Percentiles rank a stretch among this genome's conserved stretches.
Conservation (phyloP, 495 filamentous ascomycete genomes). For the Aspergillus sclerotioniger region DNA sequence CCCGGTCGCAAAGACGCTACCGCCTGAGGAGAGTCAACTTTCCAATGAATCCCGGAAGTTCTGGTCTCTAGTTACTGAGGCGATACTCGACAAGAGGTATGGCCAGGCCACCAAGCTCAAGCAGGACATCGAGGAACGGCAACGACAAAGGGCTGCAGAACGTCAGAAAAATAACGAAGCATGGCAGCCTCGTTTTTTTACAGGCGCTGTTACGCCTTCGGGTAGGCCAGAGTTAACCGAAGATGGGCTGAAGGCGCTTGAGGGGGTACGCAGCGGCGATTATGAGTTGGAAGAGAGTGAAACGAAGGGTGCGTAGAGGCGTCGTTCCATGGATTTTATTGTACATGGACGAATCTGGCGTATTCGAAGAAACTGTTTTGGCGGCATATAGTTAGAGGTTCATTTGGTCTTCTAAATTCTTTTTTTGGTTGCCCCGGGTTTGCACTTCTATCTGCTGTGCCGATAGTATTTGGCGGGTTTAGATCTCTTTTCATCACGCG, state of each 20-base stretch:
- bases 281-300: conserved; percentile 54
- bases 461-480: not conserved
- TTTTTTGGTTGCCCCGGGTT: not conserved
- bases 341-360: conserved; percentile 1
- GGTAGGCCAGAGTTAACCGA: conserved; percentile 79
- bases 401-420: conserved; percentile 1
- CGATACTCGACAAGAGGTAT: conserved; percentile 83
- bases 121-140: conserved; percentile 85
- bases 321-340: conserved; percentile 3
- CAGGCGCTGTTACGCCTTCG: conserved; percentile 63
- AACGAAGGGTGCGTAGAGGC: conserved; percentile 38
- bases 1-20: conserved; percentile 73
- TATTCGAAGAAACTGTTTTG: conserved; percentile 7
- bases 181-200: conserved; percentile 92
- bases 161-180: conserved; percentile 61
- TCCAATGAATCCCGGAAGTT: conserved; percentile 87
- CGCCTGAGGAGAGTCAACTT: conserved; percentile 72
- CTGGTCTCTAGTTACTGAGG: conserved; percentile 82
- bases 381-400: not conserved
- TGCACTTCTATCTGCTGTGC: not conserved
- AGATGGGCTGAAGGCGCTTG: conserved; percentile 69
- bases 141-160: conserved; percentile 79
- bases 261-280: conserved; percentile 61
- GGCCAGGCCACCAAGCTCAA: conserved; percentile 81
- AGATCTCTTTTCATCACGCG: not conserved